Evolutionary conservation across 129 eudicot species (phyloP).

Genomic region (Flaveria brownii): DNA sequence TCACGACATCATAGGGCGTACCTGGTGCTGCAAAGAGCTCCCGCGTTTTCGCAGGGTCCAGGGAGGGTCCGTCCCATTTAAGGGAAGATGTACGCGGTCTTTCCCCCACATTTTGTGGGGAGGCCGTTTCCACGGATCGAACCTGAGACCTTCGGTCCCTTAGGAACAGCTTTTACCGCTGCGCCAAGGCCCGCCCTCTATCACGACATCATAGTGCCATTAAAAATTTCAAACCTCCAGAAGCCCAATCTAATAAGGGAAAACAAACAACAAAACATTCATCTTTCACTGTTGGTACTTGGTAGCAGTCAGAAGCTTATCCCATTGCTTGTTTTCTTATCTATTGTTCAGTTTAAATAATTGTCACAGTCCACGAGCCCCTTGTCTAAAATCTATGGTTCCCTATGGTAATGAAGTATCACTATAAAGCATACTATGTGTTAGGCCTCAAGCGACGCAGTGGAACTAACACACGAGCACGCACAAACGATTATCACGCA

Average conservation of each 20-base stretch:
- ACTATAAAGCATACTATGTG: neutral
- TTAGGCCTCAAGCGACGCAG: too few relatives aligned
- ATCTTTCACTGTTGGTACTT: slow-evolving; percentile 1
- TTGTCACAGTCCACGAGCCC: neutral
- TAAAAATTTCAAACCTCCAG: neutral
- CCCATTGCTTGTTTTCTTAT: neutral
- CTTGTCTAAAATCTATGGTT: neutral
- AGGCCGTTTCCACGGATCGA: too few relatives aligned
- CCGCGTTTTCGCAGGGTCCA: too few relatives aligned
- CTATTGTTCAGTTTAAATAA: neutral
- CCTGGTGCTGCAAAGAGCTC: too few relatives aligned
- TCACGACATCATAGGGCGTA: neutral
- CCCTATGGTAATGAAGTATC: neutral
- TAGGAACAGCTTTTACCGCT: too few relatives aligned
- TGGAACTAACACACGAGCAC: too few relatives aligned
- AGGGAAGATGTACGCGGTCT: too few relatives aligned
- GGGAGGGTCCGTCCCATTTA: too few relatives aligned
- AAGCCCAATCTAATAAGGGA: neutral
- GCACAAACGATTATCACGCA: too few relatives aligned
- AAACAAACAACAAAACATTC: neutral
- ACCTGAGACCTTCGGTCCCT: too few relatives aligned
- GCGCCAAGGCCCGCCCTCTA: too few relatives aligned
- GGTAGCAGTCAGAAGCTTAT: neutral
- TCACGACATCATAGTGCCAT: neutral
- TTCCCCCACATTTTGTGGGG: too few relatives aligned